phyloP scores from a whole-genome alignment of 2,329 filamentous ascomycete genomes.

The Phialophora expanda region DNA sequence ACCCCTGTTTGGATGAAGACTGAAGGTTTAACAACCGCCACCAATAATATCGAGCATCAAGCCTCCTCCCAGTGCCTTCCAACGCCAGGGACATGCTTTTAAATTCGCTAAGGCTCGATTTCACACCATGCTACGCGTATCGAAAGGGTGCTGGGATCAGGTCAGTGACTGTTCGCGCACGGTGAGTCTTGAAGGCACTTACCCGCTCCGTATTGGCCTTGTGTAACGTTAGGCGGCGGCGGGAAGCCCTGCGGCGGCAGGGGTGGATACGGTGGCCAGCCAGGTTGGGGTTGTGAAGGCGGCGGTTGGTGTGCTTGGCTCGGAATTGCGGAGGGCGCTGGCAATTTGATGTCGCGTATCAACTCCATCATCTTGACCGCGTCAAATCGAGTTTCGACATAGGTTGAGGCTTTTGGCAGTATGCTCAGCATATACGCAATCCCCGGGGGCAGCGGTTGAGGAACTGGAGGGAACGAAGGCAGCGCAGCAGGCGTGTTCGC shows the following conservation, averaged over 20 bases:
- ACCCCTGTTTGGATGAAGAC: not conserved
- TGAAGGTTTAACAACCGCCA: not conserved
- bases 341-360: constrained; percentile 56
- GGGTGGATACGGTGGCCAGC: constrained; percentile 42
- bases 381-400: constrained; percentile 72
- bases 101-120: not conserved
- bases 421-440: constrained; percentile 69
- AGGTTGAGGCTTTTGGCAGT: constrained; percentile 74
- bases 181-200: constrained; percentile 19
- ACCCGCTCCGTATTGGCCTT: constrained; percentile 37
- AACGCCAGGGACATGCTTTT: constrained; percentile 2
- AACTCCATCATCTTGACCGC: constrained; percentile 74
- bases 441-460: constrained; percentile 73
- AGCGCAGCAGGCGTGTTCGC: constrained; percentile 42
- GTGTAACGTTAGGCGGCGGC: constrained; percentile 29
- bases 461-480: constrained; percentile 58
- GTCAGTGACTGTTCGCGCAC: constrained; percentile 13
- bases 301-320: constrained; percentile 27
- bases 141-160: constrained; percentile 20
- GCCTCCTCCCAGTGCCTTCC: not conserved
- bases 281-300: constrained; percentile 23
- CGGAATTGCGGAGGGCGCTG: constrained; percentile 61
- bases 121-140: constrained; percentile 11
- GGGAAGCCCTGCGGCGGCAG: constrained; percentile 37
- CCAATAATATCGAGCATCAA: not conserved